phyloP scores from a whole-genome alignment of 2,329 filamentous ascomycete species.

The Fusarium buharicum region DNA sequence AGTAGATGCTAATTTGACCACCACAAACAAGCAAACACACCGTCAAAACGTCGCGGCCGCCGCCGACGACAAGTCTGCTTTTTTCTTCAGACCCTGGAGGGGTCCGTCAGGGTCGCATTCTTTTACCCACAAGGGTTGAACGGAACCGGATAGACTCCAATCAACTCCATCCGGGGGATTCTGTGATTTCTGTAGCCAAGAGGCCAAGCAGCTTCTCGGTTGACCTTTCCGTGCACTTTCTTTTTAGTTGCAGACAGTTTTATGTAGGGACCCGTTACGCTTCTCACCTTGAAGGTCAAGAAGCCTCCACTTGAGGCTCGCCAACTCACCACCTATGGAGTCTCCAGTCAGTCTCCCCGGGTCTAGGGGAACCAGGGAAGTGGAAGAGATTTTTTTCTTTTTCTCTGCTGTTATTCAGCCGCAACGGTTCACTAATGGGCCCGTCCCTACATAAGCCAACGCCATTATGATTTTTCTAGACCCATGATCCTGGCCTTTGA shows the following conservation, averaged over 20 bases:
- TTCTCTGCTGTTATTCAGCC: conserved; percentile 5
- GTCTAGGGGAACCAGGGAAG: conserved; percentile 6
- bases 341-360: neutral
- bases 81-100: neutral
- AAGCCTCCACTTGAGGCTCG: conserved; percentile 41
- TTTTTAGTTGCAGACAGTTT: neutral
- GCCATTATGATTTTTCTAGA: conserved; percentile 4
- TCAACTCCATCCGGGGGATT: conserved; percentile 9
- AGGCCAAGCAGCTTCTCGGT: conserved; percentile 5
- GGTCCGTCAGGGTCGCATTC: conserved; percentile 5
- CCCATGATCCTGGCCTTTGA: conserved; percentile 28
- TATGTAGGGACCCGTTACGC: conserved; percentile 19
- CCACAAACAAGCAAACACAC: neutral
- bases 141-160: neutral
- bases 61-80: neutral
- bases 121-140: conserved; percentile 11
- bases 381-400: neutral
- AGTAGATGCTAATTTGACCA: neutral
- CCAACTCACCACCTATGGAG: conserved; percentile 23
- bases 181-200: conserved; percentile 1
- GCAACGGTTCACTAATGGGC: conserved; percentile 14
- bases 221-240: conserved; percentile 3
- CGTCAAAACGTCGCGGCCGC: neutral
- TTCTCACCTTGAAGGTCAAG: conserved; percentile 21
- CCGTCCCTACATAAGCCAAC: neutral